A percentile compares a stretch with the other conserved stretches of the same genome.
These are phyloP conservation scores for Nitzschia palea DNA, from an alignment of 108 stramenopile species.

Conservation along the genomic window DNA sequence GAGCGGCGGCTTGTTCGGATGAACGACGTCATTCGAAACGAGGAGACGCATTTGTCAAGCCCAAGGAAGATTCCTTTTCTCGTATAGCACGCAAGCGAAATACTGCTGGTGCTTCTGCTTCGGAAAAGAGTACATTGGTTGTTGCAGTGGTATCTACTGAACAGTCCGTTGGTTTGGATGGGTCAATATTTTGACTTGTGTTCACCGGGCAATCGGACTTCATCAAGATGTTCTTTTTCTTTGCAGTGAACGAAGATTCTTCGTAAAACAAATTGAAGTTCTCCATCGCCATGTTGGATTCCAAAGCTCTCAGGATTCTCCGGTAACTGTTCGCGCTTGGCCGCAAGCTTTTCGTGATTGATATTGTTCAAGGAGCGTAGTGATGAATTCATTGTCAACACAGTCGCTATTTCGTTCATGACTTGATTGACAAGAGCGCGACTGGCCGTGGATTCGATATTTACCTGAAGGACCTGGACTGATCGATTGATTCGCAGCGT, in stretches of 20 bases:
- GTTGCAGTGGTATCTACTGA: not conserved
- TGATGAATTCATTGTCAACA: not conserved
- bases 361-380: not conserved
- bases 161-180: too few species aligned
- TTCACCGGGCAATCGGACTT: too few species aligned
- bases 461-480: not conserved
- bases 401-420: not conserved
- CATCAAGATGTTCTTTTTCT: not conserved
- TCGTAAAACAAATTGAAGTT: conserved; percentile 4
- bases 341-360: not conserved
- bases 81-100: too few species aligned
- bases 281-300: not conserved
- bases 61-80: too few species aligned
- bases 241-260: not conserved
- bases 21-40: too few species aligned
- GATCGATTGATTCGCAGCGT: not conserved
- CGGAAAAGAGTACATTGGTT: too few species aligned
- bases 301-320: not conserved
- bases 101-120: too few species aligned
- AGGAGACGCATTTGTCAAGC: too few species aligned
- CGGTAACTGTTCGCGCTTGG: not conserved
- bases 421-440: not conserved
- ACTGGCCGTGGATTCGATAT: not conserved
- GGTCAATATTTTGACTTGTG: too few species aligned
- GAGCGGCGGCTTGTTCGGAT: too few species aligned